Evolutionary conservation across 2,329 filamentous ascomycete genomes (phyloP), one percentile per base, ranked within the genome.

Genomic region (Fusarium tricinctum): DNA sequence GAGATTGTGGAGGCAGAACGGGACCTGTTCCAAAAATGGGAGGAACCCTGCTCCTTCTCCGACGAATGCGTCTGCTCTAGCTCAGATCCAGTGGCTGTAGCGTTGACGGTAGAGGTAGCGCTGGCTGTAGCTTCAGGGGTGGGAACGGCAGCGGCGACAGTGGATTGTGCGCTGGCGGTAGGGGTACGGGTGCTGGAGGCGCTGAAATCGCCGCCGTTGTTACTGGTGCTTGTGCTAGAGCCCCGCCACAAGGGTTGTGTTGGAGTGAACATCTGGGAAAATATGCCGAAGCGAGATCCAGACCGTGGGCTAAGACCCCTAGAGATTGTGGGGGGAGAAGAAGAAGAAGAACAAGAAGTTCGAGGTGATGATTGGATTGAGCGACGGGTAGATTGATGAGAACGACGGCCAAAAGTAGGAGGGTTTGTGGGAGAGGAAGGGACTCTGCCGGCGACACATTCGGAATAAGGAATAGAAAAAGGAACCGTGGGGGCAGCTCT

Each of bases 241-340:
- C 70, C 72, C 71, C 72, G 67, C 72, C 73, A 67, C 67, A 69
- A 62, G 68, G 71, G 67, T 42, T 68, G 69, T 42, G 71, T 70
- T 49, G 69, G 73, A 49, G 61, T 59, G 68, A 74, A 69, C 60
- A 73, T 71, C 59, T 74, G 71, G 62, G 72, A 75, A 54, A 75
- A 62, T 49, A 68, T 67, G 61, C 66, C 59, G 55, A 73, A 69
- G 28, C 60, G 58, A 44, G 45, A 53, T 19, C 50, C 40, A 20
- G 73, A 68, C 47, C 70, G 73, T 42, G 73, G 62, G 63, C 76
- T 77, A 60, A 75, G 59, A 49, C 71, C 73, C 60, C 73, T 74
- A 40, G 73, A 66, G 42, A 76, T 60, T 47, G 70, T 75, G 54
- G 66, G 68, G 52, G 68, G 61, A 50, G 66, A 66, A 17, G 69